A percentile compares a stretch with the other conserved stretches of the same genome.
These are phyloP conservation scores for Agrostemma githago DNA, from an alignment of 148 eudicot genomes.

Conservation along the genomic window DNA sequence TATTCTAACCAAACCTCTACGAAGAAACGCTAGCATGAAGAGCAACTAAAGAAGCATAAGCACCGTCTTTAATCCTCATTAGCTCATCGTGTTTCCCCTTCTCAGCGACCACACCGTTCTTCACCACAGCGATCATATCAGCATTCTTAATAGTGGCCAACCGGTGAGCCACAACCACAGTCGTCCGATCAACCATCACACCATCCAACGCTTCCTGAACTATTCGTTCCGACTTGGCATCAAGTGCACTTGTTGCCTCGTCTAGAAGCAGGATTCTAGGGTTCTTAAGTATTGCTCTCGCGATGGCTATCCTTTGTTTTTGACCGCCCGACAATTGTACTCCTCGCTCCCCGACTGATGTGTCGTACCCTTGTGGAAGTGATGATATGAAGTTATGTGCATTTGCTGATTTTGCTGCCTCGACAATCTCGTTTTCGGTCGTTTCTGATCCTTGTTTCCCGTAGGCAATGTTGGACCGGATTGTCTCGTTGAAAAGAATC, in stretches of 20 bases:
- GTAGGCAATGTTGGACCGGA: constrained; percentile 69
- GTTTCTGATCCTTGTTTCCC: constrained; percentile 46
- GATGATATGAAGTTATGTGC: constrained; percentile 72
- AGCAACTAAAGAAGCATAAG: constrained; percentile 68
- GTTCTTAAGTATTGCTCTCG: too few relatives aligned
- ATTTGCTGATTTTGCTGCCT: constrained; percentile 62
- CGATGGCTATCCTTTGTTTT: too few relatives aligned
- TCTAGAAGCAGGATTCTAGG: too few relatives aligned
- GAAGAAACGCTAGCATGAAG: constrained; percentile 37
- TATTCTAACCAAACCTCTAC: neutral
- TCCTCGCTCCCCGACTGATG: constrained; percentile 77
- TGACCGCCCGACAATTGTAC: constrained; percentile 33
- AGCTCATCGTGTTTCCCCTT: constrained; percentile 68
- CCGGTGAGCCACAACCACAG: constrained; percentile 79
- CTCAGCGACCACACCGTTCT: constrained; percentile 63
- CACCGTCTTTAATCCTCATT: constrained; percentile 53
- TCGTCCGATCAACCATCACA: constrained; percentile 72
- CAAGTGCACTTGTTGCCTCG: constrained; percentile 52
- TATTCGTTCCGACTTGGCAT: constrained; percentile 65
- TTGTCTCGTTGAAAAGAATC: constrained; percentile 66
- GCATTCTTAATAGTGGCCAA: constrained; percentile 58
- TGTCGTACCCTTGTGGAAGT: constrained; percentile 65
- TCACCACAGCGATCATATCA: constrained; percentile 62
- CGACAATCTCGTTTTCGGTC: constrained; percentile 56
- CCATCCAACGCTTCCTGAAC: constrained; percentile 75